A percentile compares a stretch with the other conserved stretches of the same genome.
Conservation (phyloP, 495 filamentous ascomycete genomes). For the Apiosordaria backusii region DNA sequence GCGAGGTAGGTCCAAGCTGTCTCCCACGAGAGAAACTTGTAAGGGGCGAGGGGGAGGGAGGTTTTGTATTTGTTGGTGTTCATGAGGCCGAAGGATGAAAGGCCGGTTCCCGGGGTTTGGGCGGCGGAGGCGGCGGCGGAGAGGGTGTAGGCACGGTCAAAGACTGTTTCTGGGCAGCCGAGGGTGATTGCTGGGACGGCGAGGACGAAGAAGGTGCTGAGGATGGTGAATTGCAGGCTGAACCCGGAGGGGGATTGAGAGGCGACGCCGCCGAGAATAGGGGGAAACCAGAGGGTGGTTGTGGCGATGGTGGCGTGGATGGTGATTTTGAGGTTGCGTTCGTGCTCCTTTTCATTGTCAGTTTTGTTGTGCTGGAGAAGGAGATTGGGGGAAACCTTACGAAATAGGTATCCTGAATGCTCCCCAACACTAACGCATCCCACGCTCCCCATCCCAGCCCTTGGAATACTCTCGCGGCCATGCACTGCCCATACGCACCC, state of each 20-base stretch:
- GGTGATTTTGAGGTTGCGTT: constrained; percentile 38
- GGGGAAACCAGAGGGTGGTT: constrained; percentile 48
- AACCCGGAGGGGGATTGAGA: constrained; percentile 37
- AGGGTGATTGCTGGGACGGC: constrained; percentile 44
- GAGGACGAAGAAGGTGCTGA: constrained; percentile 45
- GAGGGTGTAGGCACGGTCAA: constrained; percentile 36
- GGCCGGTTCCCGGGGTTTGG: constrained; percentile 28
- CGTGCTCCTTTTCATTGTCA: constrained; percentile 42
- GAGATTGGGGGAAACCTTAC: constrained; percentile 31
- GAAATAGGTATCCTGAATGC: constrained; percentile 51
- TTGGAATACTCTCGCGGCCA: constrained; percentile 49
- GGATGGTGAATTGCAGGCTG: constrained; percentile 43
- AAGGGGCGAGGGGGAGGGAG: constrained; percentile 33
- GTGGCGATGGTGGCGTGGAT: constrained; percentile 39
- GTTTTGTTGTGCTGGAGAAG: constrained; percentile 10
- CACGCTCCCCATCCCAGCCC: constrained; percentile 53
- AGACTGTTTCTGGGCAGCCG: constrained; percentile 49
- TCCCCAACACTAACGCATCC: constrained; percentile 45
- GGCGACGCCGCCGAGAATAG: constrained; percentile 46
- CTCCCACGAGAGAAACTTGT: constrained; percentile 29
- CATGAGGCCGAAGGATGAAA: background rate
- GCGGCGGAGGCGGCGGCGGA: background rate
- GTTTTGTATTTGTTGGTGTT: constrained; percentile 22
- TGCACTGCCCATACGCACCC: constrained; percentile 40
- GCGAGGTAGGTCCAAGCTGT: constrained; percentile 32